These are phyloP conservation scores for Rhodosporidiobolus odoratus DNA, from an alignment of 768 basidiomycete species.

Conservation along the genomic window DNA sequence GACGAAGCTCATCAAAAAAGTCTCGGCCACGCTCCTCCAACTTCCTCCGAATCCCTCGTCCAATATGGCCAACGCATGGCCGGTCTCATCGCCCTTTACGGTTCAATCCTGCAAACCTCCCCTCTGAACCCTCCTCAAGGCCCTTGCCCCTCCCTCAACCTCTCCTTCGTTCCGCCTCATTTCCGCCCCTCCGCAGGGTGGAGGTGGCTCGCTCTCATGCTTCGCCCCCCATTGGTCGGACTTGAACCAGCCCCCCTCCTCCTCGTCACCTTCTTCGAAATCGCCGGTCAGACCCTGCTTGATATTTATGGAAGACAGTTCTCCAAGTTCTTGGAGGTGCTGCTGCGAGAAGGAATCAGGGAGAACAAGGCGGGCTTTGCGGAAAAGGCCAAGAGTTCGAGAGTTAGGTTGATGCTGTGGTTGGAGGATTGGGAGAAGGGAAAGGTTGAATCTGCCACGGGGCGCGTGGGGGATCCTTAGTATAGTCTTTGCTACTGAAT, in stretches of 20 bases:
- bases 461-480: conserved; percentile 20
- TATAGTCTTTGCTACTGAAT: too few species aligned
- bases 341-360: conserved; percentile 36
- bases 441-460: not conserved
- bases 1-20: conserved; percentile 49
- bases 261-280: conserved; percentile 33
- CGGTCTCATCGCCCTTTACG: conserved; percentile 32
- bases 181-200: conserved; percentile 41
- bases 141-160: not conserved
- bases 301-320: conserved; percentile 35
- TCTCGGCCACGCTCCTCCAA: conserved; percentile 43
- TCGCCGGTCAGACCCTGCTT: conserved; percentile 24
- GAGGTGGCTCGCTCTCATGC: conserved; percentile 31
- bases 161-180: conserved; percentile 31
- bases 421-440: conserved; percentile 39
- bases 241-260: conserved; percentile 39
- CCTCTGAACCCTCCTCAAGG: conserved; percentile 31
- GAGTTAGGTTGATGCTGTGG: conserved; percentile 26
- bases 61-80: conserved; percentile 32
- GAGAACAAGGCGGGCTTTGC: conserved; percentile 33
- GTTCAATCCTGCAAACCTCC: conserved; percentile 25
- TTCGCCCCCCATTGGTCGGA: conserved; percentile 33
- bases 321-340: conserved; percentile 30
- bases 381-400: conserved; percentile 30
- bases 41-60: conserved; percentile 15